phyloP scores from a whole-genome alignment of 2,329 filamentous ascomycete species.

The Sporothrix variecibatus region DNA sequence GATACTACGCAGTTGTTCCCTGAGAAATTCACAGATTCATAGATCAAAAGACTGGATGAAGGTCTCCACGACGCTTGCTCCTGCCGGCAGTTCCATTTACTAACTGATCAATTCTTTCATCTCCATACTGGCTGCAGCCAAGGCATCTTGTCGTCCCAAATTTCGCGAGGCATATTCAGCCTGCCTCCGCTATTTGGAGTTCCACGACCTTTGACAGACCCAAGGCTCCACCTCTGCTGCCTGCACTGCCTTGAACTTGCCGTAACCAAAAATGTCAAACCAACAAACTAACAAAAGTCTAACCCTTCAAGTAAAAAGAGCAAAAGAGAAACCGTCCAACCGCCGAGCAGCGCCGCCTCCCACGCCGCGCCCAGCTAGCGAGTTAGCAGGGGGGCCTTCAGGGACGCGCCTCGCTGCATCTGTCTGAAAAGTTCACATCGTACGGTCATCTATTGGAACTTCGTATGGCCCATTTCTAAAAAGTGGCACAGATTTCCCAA shows the following conservation, averaged over 20 bases:
- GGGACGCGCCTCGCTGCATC: neutral
- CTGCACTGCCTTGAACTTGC: neutral
- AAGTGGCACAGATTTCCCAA: neutral
- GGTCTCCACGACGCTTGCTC: neutral
- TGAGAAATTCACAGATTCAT: neutral
- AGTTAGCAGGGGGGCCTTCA: neutral
- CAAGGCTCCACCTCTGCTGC: constrained; percentile 11
- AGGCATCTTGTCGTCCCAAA: neutral
- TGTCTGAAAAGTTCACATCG: neutral
- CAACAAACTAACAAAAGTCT: no score
- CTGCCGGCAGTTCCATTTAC: neutral
- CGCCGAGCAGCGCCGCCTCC: neutral
- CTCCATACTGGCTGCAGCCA: neutral
- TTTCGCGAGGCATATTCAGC: constrained; percentile 6
- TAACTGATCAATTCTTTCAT: neutral
- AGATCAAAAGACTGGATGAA: neutral
- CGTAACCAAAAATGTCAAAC: neutral
- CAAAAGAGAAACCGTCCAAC: neutral
- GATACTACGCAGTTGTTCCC: neutral
- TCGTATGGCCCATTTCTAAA: neutral
- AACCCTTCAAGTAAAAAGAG: neutral
- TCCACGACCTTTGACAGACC: neutral
- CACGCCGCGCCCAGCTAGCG: neutral
- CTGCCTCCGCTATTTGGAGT: neutral
- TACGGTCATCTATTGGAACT: neutral